Percentiles rank a stretch among this genome's conserved stretches.
phyloP scores from a whole-genome alignment of 257 asterid genomes.

The Ajuga chamaepitys region DNA sequence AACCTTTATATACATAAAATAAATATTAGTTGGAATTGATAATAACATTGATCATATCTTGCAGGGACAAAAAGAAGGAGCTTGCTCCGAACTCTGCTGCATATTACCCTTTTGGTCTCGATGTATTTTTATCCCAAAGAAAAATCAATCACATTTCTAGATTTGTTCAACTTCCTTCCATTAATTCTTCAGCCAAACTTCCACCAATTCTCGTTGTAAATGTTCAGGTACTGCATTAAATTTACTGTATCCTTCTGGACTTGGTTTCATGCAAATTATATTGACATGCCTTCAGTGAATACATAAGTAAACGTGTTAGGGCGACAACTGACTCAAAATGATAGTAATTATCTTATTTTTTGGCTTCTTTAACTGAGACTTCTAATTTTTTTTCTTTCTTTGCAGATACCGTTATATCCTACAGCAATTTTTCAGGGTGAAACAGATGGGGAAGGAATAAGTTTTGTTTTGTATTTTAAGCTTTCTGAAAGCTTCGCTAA shows the following conservation, averaged over 20 bases:
- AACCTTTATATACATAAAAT: too few relatives aligned
- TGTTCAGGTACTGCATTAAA: constrained; percentile 60
- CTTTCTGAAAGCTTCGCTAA: constrained; percentile 60
- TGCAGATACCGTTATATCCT: constrained; percentile 85
- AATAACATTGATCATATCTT: neutral
- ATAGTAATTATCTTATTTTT: neutral
- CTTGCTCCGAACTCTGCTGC: constrained; percentile 73
- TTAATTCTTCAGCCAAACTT: constrained; percentile 51
- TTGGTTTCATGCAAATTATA: neutral
- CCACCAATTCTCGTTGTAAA: constrained; percentile 92
- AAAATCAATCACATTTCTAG: constrained; percentile 84
- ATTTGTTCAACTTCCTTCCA: constrained; percentile 67
- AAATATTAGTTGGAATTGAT: neutral
- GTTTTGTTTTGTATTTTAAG: constrained; percentile 79
- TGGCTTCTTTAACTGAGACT: neutral
- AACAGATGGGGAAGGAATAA: constrained; percentile 83
- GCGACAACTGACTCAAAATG: neutral
- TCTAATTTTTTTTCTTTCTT: neutral
- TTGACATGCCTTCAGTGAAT: neutral
- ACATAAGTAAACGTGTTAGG: neutral
- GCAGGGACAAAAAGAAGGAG: constrained; percentile 92
- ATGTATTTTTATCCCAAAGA: constrained; percentile 71
- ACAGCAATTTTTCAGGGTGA: constrained; percentile 83
- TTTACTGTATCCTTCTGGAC: neutral
- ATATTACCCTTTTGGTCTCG: constrained; percentile 89